A percentile compares a stretch with the other conserved stretches of the same genome.
Evolutionary conservation across 495 filamentous ascomycete species (phyloP).

Genomic region (Hypoxylon crocopeplum): DNA sequence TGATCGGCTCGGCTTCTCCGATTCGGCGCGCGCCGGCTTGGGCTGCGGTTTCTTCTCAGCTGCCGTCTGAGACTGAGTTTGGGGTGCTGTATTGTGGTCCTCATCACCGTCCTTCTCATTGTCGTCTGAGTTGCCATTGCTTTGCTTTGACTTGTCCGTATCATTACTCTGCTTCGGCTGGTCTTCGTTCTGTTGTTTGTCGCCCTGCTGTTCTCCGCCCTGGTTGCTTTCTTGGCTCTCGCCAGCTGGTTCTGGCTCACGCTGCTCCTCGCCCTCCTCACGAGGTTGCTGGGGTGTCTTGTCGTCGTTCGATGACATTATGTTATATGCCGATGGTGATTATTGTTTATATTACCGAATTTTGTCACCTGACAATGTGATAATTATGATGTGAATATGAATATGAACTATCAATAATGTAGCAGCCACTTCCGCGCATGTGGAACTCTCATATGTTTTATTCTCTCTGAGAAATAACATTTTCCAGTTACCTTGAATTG

Average conservation of each 20-base stretch:
- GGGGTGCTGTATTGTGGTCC: not conserved
- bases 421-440: not conserved
- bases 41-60: constrained; percentile 25
- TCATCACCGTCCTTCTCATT: constrained; percentile 31
- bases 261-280: constrained; percentile 16
- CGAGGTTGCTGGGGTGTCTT: constrained; percentile 15
- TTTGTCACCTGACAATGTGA: not conserved
- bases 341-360: not conserved
- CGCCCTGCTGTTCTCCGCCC: not conserved
- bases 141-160: constrained; percentile 29
- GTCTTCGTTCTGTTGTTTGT: constrained; percentile 23
- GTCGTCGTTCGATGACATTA: constrained; percentile 30
- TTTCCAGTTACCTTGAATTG: constrained; percentile 15
- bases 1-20: constrained; percentile 36
- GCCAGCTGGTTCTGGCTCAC: constrained; percentile 10
- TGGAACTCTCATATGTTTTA: constrained; percentile 22
- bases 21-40: constrained; percentile 32
- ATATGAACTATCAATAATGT: too few relatives aligned
- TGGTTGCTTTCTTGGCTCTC: constrained; percentile 18
- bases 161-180: too few relatives aligned
- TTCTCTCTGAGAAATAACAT: constrained; percentile 16
- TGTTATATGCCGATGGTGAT: not conserved
- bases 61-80: not conserved
- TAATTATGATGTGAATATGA: too few relatives aligned
- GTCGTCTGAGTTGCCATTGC: constrained; percentile 54